A percentile compares a stretch with the other conserved stretches of the same genome.
Conservation (phyloP, 2,329 filamentous ascomycete genomes). For the Botrytis hyacinthi region DNA sequence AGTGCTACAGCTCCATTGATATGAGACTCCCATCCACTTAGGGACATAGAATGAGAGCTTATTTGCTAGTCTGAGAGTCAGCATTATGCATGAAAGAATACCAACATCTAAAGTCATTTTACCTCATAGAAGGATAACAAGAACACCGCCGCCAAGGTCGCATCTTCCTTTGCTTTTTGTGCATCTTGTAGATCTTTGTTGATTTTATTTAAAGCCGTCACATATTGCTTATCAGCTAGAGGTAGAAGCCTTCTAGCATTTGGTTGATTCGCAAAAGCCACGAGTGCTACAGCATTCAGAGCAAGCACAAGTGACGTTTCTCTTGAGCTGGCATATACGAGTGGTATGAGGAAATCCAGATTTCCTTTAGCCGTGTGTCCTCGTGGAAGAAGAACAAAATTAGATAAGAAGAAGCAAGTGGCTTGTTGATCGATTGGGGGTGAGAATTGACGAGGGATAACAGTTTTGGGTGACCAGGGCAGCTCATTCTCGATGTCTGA, state of each 20-base stretch:
- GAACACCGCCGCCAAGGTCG: slow-evolving; percentile 56
- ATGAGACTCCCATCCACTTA: slow-evolving; percentile 59
- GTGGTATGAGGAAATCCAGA: slow-evolving; percentile 55
- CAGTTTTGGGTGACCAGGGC: slow-evolving; percentile 44
- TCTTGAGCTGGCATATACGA: slow-evolving; percentile 45
- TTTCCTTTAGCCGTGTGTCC: slow-evolving; percentile 51
- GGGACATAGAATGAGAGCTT: slow-evolving; percentile 52
- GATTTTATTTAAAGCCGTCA: slow-evolving; percentile 51
- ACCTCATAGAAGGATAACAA: slow-evolving; percentile 59
- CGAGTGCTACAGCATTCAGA: slow-evolving; percentile 56
- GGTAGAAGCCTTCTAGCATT: slow-evolving; percentile 39
- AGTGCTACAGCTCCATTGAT: slow-evolving; percentile 59
- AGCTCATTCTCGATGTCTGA: neutral
- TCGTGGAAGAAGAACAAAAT: slow-evolving; percentile 56
- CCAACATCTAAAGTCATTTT: slow-evolving; percentile 16
- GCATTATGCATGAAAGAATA: neutral
- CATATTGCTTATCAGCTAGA: slow-evolving; percentile 51
- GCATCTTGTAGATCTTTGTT: slow-evolving; percentile 52
- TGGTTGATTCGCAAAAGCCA: slow-evolving; percentile 52
- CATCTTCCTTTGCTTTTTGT: slow-evolving; percentile 49
- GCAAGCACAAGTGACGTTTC: slow-evolving; percentile 48
- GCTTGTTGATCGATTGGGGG: slow-evolving; percentile 53
- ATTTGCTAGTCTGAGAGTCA: slow-evolving; percentile 41
- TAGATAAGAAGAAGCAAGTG: slow-evolving; percentile 56
- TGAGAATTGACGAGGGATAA: slow-evolving; percentile 42